A percentile compares a stretch with the other conserved stretches of the same genome.
These are phyloP conservation scores for Tricholoma matsutake DNA, from an alignment of 768 basidiomycete genomes.

Conservation along the genomic window DNA sequence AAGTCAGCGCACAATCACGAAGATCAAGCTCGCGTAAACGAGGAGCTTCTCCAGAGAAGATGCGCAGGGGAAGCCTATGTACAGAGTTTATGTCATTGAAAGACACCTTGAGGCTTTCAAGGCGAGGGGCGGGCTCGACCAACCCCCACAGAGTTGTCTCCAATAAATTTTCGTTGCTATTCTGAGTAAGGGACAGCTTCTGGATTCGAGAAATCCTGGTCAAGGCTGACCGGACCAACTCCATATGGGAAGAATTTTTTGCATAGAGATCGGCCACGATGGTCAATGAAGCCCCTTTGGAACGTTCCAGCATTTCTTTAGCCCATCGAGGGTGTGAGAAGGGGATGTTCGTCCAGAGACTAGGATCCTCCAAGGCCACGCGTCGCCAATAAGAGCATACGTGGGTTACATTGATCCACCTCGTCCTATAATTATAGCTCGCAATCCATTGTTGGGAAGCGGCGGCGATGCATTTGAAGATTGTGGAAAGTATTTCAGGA, in stretches of 20 bases:
- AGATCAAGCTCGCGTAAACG: neutral
- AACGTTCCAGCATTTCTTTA: neutral
- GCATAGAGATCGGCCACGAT: neutral
- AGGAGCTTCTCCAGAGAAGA: neutral
- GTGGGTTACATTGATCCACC: neutral
- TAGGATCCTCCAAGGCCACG: neutral
- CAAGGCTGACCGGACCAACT: neutral
- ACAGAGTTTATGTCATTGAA: neutral
- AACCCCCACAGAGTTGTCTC: neutral
- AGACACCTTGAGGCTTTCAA: neutral
- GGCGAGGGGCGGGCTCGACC: neutral
- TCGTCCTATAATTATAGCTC: neutral
- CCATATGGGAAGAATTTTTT: neutral
- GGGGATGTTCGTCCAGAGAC: neutral
- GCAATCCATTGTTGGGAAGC: neutral
- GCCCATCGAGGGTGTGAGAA: neutral
- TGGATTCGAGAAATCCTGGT: neutral
- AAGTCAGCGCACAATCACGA: neutral
- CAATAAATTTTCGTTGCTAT: neutral
- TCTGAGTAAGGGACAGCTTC: neutral
- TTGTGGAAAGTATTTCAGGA: conserved; percentile 3
- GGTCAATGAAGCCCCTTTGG: neutral
- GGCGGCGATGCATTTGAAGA: conserved; percentile 12
- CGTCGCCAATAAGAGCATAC: neutral
- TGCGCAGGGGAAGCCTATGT: neutral